Conservation (phyloP, 2,329 filamentous ascomycete species). For the Cordyceps fumosorosea region DNA sequence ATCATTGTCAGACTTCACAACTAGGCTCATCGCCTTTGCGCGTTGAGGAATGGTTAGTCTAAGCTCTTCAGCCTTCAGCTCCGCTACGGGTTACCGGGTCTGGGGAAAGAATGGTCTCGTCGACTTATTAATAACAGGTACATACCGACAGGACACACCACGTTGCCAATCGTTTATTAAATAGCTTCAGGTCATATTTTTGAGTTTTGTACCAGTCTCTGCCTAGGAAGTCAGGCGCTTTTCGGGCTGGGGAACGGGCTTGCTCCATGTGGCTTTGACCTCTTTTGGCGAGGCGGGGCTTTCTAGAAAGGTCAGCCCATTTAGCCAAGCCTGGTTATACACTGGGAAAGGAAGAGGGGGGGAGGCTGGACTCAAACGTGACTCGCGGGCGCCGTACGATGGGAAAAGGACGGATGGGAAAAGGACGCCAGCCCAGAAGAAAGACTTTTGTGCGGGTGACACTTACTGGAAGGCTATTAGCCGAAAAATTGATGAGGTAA, state of each 20-base stretch:
- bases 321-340: background rate
- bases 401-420: background rate
- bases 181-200: background rate
- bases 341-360: background rate
- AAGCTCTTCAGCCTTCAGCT: background rate
- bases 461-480: background rate
- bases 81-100: background rate
- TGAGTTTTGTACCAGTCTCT: background rate
- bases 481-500: background rate
- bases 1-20: background rate
- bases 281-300: background rate
- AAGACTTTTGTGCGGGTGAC: background rate
- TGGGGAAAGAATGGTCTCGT: slow-evolving; percentile 6
- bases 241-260: background rate
- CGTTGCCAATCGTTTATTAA: background rate
- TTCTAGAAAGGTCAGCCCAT: background rate
- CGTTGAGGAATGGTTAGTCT: background rate
- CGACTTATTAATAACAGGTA: background rate
- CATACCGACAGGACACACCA: background rate
- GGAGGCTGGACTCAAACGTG: background rate
- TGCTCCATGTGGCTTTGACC: background rate
- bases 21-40: background rate
- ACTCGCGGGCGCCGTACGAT: background rate
- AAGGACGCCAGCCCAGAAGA: too few relatives aligned
- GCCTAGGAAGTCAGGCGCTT: background rate